Conservation (phyloP, 495 filamentous ascomycete species). For the Aspergillus panamensis region DNA sequence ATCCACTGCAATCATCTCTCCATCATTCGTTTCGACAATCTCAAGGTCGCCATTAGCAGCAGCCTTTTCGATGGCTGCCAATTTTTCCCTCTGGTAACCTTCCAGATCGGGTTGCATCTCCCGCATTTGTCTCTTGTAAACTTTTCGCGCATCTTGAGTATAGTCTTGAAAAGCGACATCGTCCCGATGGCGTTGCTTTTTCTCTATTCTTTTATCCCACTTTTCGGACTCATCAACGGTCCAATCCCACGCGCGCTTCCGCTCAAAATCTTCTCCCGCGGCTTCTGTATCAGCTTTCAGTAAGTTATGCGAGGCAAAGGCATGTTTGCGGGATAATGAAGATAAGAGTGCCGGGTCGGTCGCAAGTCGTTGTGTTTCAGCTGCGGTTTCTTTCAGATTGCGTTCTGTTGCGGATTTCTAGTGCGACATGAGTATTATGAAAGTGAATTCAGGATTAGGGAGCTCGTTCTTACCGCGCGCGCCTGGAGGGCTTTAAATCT, state of each 20-base stretch:
- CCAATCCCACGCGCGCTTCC: slow-evolving; percentile 98
- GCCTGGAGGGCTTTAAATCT: slow-evolving; percentile 81
- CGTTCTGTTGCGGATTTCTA: slow-evolving; percentile 69
- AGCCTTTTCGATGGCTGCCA: slow-evolving; percentile 76
- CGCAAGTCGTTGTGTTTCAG: slow-evolving; percentile 75
- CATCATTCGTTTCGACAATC: slow-evolving; percentile 89
- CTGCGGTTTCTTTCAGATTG: slow-evolving; percentile 79
- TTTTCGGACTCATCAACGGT: slow-evolving; percentile 88
- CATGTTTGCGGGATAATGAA: slow-evolving; percentile 72
- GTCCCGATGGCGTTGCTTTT: slow-evolving; percentile 79
- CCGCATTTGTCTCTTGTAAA: slow-evolving; percentile 87
- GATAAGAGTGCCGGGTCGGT: slow-evolving; percentile 71
- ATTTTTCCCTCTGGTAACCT: slow-evolving; percentile 79
- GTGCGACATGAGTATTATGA: slow-evolving; percentile 17
- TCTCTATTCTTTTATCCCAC: slow-evolving; percentile 86
- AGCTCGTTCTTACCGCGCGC: slow-evolving; percentile 54
- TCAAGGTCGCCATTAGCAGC: slow-evolving; percentile 76
- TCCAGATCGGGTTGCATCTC: slow-evolving; percentile 69
- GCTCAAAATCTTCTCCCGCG: slow-evolving; percentile 87
- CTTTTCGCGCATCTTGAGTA: slow-evolving; percentile 76
- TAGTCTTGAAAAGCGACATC: slow-evolving; percentile 91
- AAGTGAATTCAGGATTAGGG: not conserved
- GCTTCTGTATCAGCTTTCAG: slow-evolving; percentile 87
- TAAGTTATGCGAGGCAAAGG: slow-evolving; percentile 86
- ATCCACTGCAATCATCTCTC: slow-evolving; percentile 91